Base-by-base conservation (phyloP, 106 monocot genomes). In the Dactylorhiza incarnata region DNA sequence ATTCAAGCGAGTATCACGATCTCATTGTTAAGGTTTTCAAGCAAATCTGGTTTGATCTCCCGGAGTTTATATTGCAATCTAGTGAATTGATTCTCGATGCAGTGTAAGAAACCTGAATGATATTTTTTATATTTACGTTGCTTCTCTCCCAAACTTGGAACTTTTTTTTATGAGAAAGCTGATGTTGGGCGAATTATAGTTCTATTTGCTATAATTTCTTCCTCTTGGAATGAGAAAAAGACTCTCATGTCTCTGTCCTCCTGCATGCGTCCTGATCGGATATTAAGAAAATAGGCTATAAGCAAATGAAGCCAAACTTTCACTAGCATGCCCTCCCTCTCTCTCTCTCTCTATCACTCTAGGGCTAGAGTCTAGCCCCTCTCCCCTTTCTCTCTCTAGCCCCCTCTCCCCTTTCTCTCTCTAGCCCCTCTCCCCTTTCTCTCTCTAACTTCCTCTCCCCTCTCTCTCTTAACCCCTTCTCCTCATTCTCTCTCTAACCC, bases 21-120 rank as follows among this genome's bases (percentile, higher is more conserved):
- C 49, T 92, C 12, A 89, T 92, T 48, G 83, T 92, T 8, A 74
- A 92, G 76, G 89, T 83, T 49, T 92, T 92, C 80, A 70, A 90
- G 78, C 83, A 89, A 70, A 77, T 92, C 22, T 92, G 87, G 89
- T 81, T 84, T 54, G 79, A 82, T 69, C 69, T 46, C 4, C 17
- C 45, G 0, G 44, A 68, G 23, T 5, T 22, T 13, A 43, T 68
- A 9, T 2, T 17, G 29, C 43, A 68, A 68, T 68, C 13, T 43
- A 37, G 43, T 68, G 15, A 0, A 14, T 11, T 23, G 10, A 10
- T 66, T 14, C 0, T 6, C 25, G 24, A 26, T 24, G 63, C 3
- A 24, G 25, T 65, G 25, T 29, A 23, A 24, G 25, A 3, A 0
- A 65, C 12, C 25, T 65, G 7, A 65, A 9, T 12, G 25, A 29